Evolutionary conservation across 129 eudicot species (phyloP).

Genomic region (Logfia minima): DNA sequence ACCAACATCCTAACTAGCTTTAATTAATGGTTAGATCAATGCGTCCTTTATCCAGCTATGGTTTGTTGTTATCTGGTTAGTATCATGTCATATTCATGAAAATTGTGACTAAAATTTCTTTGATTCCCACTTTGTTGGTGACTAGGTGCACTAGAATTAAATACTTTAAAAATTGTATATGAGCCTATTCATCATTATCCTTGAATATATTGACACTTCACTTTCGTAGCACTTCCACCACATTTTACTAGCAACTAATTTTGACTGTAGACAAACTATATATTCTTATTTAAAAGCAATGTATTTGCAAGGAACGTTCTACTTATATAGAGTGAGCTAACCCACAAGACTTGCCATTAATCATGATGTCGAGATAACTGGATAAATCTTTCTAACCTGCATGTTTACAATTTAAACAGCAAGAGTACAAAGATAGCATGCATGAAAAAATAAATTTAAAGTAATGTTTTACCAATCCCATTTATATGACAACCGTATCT

Average conservation of each 20-base stretch:
- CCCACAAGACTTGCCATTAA: not conserved
- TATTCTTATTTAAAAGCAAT: not conserved
- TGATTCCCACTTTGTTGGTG: not conserved
- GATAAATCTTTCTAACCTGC: not conserved
- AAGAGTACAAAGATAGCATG: conserved; percentile 7
- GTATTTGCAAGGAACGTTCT: not conserved
- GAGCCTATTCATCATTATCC: conserved; percentile 6
- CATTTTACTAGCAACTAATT: not conserved
- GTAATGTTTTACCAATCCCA: conserved; percentile 30
- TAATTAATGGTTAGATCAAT: too few species aligned
- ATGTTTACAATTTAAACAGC: conserved; percentile 4
- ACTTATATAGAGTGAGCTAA: not conserved
- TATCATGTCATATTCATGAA: too few species aligned
- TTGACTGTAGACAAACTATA: not conserved
- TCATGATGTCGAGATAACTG: not conserved
- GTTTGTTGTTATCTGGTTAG: too few species aligned
- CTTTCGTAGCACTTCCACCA: not conserved
- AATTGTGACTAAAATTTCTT: too few species aligned
- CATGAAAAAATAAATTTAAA: not conserved
- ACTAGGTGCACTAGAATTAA: not conserved
- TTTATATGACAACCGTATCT: conserved; percentile 20
- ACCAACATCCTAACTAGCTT: too few species aligned
- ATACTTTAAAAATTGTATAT: not conserved
- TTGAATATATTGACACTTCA: not conserved
- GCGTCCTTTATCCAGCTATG: too few species aligned